Conservation (phyloP, 2,329 filamentous ascomycete species). For the Epichloe amarillans region DNA sequence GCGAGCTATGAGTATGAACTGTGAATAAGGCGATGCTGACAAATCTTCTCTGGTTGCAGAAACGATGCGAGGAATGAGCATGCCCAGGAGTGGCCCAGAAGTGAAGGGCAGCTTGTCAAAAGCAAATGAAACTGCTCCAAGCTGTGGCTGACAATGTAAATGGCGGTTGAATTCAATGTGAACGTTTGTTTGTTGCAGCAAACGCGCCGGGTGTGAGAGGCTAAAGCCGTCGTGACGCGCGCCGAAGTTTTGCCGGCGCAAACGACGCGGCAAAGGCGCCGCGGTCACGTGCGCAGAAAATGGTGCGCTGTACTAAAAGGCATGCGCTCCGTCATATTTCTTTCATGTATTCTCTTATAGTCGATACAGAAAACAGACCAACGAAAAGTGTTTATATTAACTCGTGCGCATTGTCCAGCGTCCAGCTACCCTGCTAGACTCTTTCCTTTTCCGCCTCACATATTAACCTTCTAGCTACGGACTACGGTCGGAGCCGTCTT, state of each 20-base stretch:
- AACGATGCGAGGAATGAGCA: background rate
- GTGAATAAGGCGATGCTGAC: background rate
- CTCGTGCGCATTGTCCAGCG: no score
- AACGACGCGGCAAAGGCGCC: constrained; percentile 6
- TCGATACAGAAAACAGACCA: no score
- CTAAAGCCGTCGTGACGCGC: constrained; percentile 14
- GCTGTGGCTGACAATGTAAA: background rate
- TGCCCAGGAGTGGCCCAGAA: background rate
- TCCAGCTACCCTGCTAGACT: no score
- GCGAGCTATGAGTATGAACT: background rate
- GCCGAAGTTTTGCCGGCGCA: constrained; percentile 24
- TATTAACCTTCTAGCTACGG: no score
- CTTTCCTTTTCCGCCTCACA: no score
- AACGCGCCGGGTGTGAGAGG: constrained; percentile 1
- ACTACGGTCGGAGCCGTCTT: no score
- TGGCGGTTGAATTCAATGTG: background rate
- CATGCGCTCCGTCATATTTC: no score
- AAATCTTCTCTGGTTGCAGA: background rate
- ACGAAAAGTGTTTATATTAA: no score
- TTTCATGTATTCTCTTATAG: no score
- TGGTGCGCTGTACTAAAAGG: no score
- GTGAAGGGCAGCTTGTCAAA: background rate
- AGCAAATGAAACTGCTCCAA: background rate
- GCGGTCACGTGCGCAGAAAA: background rate
- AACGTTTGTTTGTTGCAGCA: background rate